These are phyloP conservation scores for Zhuliangozyma blackwelliae DNA, from an alignment of 1,139 yeast genomes.

Conservation along the genomic window DNA sequence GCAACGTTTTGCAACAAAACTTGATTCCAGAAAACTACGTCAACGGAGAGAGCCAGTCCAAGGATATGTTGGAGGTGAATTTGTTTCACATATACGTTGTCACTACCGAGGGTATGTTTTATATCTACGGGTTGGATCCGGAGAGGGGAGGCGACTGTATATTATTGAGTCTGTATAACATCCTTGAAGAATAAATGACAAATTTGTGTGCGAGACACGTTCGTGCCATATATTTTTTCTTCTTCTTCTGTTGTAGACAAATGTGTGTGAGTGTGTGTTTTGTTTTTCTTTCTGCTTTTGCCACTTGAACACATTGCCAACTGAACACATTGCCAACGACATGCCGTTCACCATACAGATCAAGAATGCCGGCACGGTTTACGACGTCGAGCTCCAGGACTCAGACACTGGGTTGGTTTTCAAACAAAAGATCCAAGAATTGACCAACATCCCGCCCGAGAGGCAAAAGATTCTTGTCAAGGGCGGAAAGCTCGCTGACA, in stretches of 20 bases:
- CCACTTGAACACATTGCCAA: no score
- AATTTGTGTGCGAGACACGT: not conserved
- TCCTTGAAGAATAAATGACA: slow-evolving; percentile 20
- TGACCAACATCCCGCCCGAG: slow-evolving; percentile 78
- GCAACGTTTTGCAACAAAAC: slow-evolving; percentile 38
- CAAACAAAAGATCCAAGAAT: slow-evolving; percentile 64
- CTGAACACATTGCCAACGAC: no score
- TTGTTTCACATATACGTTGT: slow-evolving; percentile 71
- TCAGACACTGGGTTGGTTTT: slow-evolving; percentile 62
- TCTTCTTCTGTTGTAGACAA: no score
- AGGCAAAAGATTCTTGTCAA: slow-evolving; percentile 88
- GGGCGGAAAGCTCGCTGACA: slow-evolving; percentile 83
- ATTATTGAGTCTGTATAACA: slow-evolving; percentile 63
- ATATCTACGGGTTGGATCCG: slow-evolving; percentile 81
- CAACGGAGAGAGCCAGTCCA: slow-evolving; percentile 15
- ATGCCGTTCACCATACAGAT: slow-evolving; percentile 23
- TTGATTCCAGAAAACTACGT: slow-evolving; percentile 33
- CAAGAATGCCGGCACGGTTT: slow-evolving; percentile 81
- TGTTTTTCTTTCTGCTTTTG: no score
- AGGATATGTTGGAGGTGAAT: slow-evolving; percentile 40
- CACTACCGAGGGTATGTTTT: slow-evolving; percentile 82
- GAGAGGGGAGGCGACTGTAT: slow-evolving; percentile 94
- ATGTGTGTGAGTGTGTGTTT: no score
- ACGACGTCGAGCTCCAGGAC: slow-evolving; percentile 60
- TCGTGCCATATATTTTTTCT: no score